These are phyloP conservation scores for Piper longum DNA, from an alignment of 164 flowering plant genomes.

Conservation along the genomic window DNA sequence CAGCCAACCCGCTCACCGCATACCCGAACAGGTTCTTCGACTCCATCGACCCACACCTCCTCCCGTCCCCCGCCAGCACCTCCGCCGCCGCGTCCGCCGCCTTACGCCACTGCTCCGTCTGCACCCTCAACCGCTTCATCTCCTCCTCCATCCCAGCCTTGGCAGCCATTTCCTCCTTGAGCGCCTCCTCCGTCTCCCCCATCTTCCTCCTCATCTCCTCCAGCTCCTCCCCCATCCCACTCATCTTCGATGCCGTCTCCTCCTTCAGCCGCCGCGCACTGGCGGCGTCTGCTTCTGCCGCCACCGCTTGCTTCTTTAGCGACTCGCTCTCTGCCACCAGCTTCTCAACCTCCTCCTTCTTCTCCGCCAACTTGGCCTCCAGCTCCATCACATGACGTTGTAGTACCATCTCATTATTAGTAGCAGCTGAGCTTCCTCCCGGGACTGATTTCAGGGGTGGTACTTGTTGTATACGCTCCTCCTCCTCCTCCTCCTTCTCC, in stretches of 20 bases:
- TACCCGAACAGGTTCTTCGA: slow-evolving; percentile 28
- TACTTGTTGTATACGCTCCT: not conserved
- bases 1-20: slow-evolving; percentile 20
- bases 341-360: slow-evolving; percentile 32
- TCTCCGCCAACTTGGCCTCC: slow-evolving; percentile 32
- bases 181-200: slow-evolving; percentile 33
- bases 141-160: slow-evolving; percentile 62
- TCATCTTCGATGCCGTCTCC: slow-evolving; percentile 26
- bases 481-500: not conserved
- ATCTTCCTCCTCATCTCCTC: slow-evolving; percentile 15
- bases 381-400: slow-evolving; percentile 15
- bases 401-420: too few species aligned
- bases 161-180: slow-evolving; percentile 42
- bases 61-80: slow-evolving; percentile 46
- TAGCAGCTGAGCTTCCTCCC: too few species aligned
- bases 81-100: slow-evolving; percentile 95
- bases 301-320: slow-evolving; percentile 29
- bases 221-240: slow-evolving; percentile 22
- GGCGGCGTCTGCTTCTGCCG: slow-evolving; percentile 19
- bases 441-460: too few species aligned
- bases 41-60: slow-evolving; percentile 68
- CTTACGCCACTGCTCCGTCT: slow-evolving; percentile 94
- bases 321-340: slow-evolving; percentile 29
- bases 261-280: slow-evolving; percentile 26
- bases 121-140: slow-evolving; percentile 72